phyloP scores from a whole-genome alignment of 1,139 yeast species.

The Nakaseomyces glabratus region DNA sequence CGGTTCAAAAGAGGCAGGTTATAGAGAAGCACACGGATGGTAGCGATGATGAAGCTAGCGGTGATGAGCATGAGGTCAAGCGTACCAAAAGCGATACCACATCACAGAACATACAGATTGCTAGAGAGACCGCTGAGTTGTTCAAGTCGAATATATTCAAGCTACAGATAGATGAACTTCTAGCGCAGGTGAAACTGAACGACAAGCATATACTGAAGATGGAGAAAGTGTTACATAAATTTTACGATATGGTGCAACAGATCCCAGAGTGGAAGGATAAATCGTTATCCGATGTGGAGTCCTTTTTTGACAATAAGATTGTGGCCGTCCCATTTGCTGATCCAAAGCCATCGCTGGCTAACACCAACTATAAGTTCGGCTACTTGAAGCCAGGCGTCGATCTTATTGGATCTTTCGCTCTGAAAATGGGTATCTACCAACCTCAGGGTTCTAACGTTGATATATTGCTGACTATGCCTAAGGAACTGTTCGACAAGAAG shows the following conservation, averaged over 20 bases:
- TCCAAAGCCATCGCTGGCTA: slow-evolving; percentile 59
- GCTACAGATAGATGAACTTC: slow-evolving; percentile 81
- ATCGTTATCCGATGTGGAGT: slow-evolving; percentile 45
- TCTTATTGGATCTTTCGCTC: slow-evolving; percentile 81
- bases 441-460: slow-evolving; percentile 65
- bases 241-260: slow-evolving; percentile 59
- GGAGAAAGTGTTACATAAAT: slow-evolving; percentile 68
- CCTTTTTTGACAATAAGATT: slow-evolving; percentile 41
- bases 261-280: slow-evolving; percentile 49
- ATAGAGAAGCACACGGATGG: neutral
- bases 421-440: slow-evolving; percentile 65
- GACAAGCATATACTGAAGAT: slow-evolving; percentile 57
- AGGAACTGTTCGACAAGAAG: slow-evolving; percentile 63
- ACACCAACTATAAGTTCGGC: slow-evolving; percentile 59
- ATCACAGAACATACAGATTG: slow-evolving; percentile 82
- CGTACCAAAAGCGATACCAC: slow-evolving; percentile 32
- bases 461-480: slow-evolving; percentile 75
- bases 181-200: slow-evolving; percentile 68
- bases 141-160: slow-evolving; percentile 93
- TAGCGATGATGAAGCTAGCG: slow-evolving; percentile 17
- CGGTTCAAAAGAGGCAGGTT: slow-evolving; percentile 6
- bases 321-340: slow-evolving; percentile 79
- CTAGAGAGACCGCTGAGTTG: slow-evolving; percentile 86
- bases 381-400: slow-evolving; percentile 69
- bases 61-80: slow-evolving; percentile 16